A percentile compares a stretch with the other conserved stretches of the same genome.
These are phyloP conservation scores for Phytopythium delawarense DNA, from an alignment of 352 stramenopile genomes.

Conservation along the genomic window DNA sequence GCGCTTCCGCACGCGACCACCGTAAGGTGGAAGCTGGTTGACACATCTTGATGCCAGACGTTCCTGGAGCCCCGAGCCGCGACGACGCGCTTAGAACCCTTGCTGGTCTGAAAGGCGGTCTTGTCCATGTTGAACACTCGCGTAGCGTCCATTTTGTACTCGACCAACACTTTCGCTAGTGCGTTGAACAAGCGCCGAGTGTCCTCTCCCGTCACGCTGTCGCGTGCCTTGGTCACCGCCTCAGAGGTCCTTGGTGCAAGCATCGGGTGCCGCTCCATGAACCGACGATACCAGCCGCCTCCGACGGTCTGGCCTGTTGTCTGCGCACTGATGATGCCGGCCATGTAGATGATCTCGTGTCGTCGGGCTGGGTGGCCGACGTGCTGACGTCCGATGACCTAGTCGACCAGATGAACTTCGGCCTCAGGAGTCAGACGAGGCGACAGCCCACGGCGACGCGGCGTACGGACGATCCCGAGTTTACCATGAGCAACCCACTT, in stretches of 20 bases:
- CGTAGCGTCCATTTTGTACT: not conserved
- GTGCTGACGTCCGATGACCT: not conserved
- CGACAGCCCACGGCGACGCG: too few relatives aligned
- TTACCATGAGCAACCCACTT: conserved; percentile 4
- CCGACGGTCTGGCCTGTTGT: not conserved
- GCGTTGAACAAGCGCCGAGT: not conserved
- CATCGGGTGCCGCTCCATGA: not conserved
- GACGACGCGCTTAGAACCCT: conserved; percentile 5
- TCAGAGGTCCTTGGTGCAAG: not conserved
- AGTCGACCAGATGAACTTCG: not conserved
- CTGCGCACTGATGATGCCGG: not conserved
- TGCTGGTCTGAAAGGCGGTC: conserved; percentile 10
- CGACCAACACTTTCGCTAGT: not conserved
- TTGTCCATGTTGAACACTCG: conserved; percentile 20
- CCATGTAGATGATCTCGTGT: not conserved
- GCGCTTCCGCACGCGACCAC: not conserved
- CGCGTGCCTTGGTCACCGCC: not conserved
- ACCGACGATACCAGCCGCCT: not conserved
- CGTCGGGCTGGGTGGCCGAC: not conserved
- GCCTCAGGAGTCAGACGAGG: not conserved
- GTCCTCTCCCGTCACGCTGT: not conserved
- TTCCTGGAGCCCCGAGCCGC: conserved; percentile 12
- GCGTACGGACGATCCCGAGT: not conserved
- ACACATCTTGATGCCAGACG: conserved; percentile 10
- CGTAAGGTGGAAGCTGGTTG: not conserved